These are phyloP conservation scores for Phytophthora vignae DNA, from an alignment of 352 stramenopile species.

Conservation along the genomic window DNA sequence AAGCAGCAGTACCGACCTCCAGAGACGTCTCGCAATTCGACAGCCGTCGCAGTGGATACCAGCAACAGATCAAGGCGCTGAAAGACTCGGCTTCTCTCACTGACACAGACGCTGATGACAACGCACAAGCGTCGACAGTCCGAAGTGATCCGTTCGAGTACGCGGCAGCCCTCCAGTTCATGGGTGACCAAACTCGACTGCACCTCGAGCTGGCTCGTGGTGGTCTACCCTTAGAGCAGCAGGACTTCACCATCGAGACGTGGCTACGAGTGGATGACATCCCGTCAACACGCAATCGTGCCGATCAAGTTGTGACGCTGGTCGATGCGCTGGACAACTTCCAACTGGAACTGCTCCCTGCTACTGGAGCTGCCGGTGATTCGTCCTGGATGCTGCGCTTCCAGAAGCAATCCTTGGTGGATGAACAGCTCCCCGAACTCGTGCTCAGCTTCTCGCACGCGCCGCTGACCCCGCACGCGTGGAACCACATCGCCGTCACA, in stretches of 20 bases:
- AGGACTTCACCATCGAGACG: conserved; percentile 51
- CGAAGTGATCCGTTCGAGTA: conserved; percentile 29
- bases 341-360: conserved; percentile 36
- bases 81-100: conserved; percentile 3
- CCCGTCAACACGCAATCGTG: not conserved
- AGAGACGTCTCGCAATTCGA: conserved; percentile 21
- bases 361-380: not conserved
- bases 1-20: conserved; percentile 12
- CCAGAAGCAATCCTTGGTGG: conserved; percentile 37
- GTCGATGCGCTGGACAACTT: conserved; percentile 46
- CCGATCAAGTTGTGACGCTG: conserved; percentile 36
- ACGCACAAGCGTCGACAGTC: not conserved
- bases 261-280: conserved; percentile 47
- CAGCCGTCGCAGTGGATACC: conserved; percentile 6
- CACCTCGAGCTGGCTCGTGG: conserved; percentile 28
- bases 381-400: conserved; percentile 39
- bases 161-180: conserved; percentile 37
- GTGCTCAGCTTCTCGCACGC: conserved; percentile 33
- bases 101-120: not conserved
- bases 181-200: conserved; percentile 29
- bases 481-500: conserved; percentile 43
- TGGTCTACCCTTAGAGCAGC: conserved; percentile 23
- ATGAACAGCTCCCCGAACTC: conserved; percentile 30
- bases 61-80: conserved; percentile 10
- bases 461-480: conserved; percentile 16